Evolutionary conservation across 2,329 filamentous ascomycete species (phyloP).

Genomic region (Plectosphaerella sp.): DNA sequence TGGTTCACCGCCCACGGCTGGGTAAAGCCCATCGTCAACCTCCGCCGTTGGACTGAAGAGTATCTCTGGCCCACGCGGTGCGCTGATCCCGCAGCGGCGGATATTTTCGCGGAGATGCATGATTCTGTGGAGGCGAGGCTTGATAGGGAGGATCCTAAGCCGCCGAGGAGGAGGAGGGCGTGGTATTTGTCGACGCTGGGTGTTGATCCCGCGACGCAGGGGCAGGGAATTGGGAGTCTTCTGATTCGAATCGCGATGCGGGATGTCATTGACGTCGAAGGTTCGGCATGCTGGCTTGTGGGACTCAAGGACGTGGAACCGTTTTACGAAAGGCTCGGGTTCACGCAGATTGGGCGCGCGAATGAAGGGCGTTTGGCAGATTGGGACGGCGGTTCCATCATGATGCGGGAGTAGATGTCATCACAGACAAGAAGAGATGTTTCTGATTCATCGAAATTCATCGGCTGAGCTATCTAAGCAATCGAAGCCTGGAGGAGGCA

Average conservation of each 20-base stretch:
- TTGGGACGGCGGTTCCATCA: conserved; percentile 30
- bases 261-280: conserved; percentile 18
- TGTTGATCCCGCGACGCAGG: conserved; percentile 24
- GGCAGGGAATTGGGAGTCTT: conserved; percentile 23
- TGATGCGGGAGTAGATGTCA: conserved; percentile 27
- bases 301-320: conserved; percentile 23
- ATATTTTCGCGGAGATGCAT: conserved; percentile 20
- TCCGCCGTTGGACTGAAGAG: conserved; percentile 17
- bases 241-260: conserved; percentile 24
- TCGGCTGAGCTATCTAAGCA: conserved; percentile 14
- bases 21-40: conserved; percentile 21
- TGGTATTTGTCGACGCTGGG: conserved; percentile 30
- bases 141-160: conserved; percentile 13
- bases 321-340: conserved; percentile 27
- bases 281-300: conserved; percentile 25
- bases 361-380: conserved; percentile 28
- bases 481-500: conserved; percentile 8
- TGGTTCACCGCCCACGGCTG: conserved; percentile 15
- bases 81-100: conserved; percentile 13
- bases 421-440: not conserved
- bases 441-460: not conserved
- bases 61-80: conserved; percentile 17
- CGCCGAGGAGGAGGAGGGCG: conserved; percentile 21
- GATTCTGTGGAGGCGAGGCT: conserved; percentile 16
- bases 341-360: conserved; percentile 25